Evolutionary conservation across 73 alveolate genomes (phyloP), one percentile per base, ranked within the genome.

Genomic region (Paramecium sexaurelia): DNA sequence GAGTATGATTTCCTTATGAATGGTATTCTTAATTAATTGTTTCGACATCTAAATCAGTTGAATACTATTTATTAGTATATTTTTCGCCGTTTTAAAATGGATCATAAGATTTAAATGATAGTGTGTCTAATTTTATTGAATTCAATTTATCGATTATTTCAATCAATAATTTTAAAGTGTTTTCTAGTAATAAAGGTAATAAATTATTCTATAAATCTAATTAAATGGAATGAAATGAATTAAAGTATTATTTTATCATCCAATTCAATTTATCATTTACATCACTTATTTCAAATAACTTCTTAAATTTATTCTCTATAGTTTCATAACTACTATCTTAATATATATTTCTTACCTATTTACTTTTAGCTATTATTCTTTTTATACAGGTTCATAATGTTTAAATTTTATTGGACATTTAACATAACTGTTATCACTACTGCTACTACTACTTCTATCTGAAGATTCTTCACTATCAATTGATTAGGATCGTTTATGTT

Each of bases 321-420:
- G 39, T 29, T 22, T 61, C 83, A 32, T 61, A 32, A 61, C 43
- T 61, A 51, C 11, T 6, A 8, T 51, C n/a, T n/a, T n/a, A n/a
- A 51, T 3, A 17, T 20, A 51, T 51, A 51, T 51, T 17, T 17
- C 15, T 17, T 51, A 51, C 67, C 67, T 51, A 51, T 51, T 29
- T 51, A 51, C 22, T 20, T 51, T 51, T 5, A 51, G 5, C 29
- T 51, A 51, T n/a, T n/a, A n/a, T 7, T 51, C 67, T 51, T 51
- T 51, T 51, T 51, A 51, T 17, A 51, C 17, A 13, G 83, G 43
- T 61, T 61, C 83, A 27, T 15, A 51, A 17, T 61, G 83, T 32
- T 61, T 61, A 61, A 61, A 61, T 10, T 61, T 61, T 26, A 61
- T 61, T 61, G 83, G 83, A 61, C 83, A 61, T n/a, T 61, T 61